phyloP scores from a whole-genome alignment of 2,329 filamentous ascomycete genomes.

The Huntiella bhutanensis region DNA sequence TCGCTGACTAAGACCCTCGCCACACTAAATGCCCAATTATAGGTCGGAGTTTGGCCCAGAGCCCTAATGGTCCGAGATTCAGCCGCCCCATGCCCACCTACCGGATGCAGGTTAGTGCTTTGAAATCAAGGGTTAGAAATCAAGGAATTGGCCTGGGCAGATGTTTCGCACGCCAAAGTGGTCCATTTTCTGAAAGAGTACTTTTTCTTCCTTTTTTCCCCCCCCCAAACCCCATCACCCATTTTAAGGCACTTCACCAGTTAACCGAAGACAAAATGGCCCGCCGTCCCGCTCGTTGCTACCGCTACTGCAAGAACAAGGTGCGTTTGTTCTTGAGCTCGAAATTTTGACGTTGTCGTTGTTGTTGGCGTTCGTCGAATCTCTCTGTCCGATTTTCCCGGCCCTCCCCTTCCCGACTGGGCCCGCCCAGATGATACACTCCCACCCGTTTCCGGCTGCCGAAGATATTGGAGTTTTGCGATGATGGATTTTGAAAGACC shows the following conservation, averaged over 20 bases:
- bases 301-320: constrained; percentile 99
- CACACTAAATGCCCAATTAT: constrained; percentile 16
- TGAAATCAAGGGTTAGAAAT: constrained; percentile 30
- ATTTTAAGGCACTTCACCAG: constrained; percentile 13
- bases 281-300: constrained; percentile 97
- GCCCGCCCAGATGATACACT: not conserved
- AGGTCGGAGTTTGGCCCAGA: constrained; percentile 11
- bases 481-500: not conserved
- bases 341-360: constrained; percentile 2
- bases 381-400: too few relatives aligned
- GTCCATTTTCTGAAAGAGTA: constrained; percentile 9
- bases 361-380: too few relatives aligned
- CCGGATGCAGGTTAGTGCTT: constrained; percentile 22
- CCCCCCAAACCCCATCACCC: constrained; percentile 18
- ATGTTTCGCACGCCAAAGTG: constrained; percentile 10
- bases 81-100: constrained; percentile 8
- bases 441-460: not conserved
- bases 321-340: constrained; percentile 33
- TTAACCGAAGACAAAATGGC: constrained; percentile 64
- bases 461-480: not conserved
- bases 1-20: constrained; percentile 2
- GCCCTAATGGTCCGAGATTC: constrained; percentile 25
- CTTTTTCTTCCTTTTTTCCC: constrained; percentile 11
- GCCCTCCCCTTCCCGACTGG: too few relatives aligned
- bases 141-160: constrained; percentile 13